phyloP scores from a whole-genome alignment of 1,284 basidiomycete genomes.

The Irpex sp. region DNA sequence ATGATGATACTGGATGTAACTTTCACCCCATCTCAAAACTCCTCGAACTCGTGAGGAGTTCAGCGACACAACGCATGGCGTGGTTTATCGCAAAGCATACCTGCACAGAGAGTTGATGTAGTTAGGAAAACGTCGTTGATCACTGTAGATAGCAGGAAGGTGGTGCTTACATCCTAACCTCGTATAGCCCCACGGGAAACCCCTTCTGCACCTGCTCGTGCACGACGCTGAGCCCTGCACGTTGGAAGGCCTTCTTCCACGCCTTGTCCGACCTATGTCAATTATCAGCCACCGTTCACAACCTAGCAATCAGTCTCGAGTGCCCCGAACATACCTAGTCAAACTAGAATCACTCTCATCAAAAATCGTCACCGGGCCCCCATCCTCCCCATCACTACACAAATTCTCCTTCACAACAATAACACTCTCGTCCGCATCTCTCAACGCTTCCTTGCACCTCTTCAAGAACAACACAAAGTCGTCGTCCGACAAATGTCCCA shows the following conservation, averaged over 20 bases:
- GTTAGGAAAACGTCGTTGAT: too few species aligned
- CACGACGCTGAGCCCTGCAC: constrained; percentile 64
- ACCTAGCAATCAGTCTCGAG: too few species aligned
- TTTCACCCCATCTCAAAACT: too few species aligned
- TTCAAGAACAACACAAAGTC: constrained; percentile 77
- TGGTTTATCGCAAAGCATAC: constrained; percentile 54
- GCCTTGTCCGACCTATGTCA: constrained; percentile 68
- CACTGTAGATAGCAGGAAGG: too few species aligned
- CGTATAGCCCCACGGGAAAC: constrained; percentile 73
- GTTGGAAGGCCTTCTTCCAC: constrained; percentile 71
- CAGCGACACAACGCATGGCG: too few species aligned
- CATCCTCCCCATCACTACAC: constrained; percentile 57
- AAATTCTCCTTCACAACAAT: constrained; percentile 92
- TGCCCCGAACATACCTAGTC: constrained; percentile 51
- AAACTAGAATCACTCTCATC: constrained; percentile 87
- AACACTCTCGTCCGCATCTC: constrained; percentile 42
- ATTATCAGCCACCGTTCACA: too few species aligned
- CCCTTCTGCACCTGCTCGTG: constrained; percentile 73
- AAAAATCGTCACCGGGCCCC: constrained; percentile 55
- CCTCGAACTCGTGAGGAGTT: too few species aligned
- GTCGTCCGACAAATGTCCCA: constrained; percentile 77
- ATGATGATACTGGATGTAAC: too few species aligned
- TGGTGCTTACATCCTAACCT: constrained; percentile 74
- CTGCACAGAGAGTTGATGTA: too few species aligned
- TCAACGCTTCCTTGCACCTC: constrained; percentile 52